Base-by-base conservation (phyloP, 306 rosid genomes). In the Castanopsis chinensis region DNA sequence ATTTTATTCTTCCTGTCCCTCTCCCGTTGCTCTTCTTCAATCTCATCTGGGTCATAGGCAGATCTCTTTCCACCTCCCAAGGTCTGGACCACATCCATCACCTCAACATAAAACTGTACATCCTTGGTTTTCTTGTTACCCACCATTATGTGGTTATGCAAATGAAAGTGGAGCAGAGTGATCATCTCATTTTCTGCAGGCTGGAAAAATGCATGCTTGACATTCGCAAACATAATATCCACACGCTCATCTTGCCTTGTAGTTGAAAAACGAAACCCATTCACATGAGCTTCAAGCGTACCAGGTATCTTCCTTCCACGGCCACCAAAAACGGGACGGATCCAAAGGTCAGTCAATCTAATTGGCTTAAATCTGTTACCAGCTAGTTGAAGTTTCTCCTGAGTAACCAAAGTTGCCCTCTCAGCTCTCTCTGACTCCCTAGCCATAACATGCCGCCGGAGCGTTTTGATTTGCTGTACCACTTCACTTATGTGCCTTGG, bases 151-250 rank as follows among this genome's bases (percentile, higher is more conserved):
- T 94, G 97, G 81, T 94, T 90, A 82, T 92, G 99, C 83, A 94
- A 85, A 90, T 94, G 97, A 82, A 92, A 94, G 82, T 94, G 99
- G 71, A 94, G 87, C 14, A 92, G 91, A 19, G 97, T 94, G 84
- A 92, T 94, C 99, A 94, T 92, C 83, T 94, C 99, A 83, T 94
- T 94, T 80, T 94, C 97, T 23, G 99, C 99, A 18, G 99, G 97
- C 90, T 92, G 99, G 74, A 92, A 92, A 74, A 92, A 86, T 3
- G 99, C 95, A 89, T 94, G 99, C 84, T 92, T 94, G 65, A 94
- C 81, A 80, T 94, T 94, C 18, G 75, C 88, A 85, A 85, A 94
- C 99, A 94, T 86, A 61, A 94, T 18, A 33, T 92, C 97, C 28
- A 81, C 95, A n/a, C 99, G 97, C 82, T 94, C 99, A 76, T 94